These are phyloP conservation scores for Clonostachys sp. DNA, from an alignment of 2,329 filamentous ascomycete genomes.

Conservation along the genomic window DNA sequence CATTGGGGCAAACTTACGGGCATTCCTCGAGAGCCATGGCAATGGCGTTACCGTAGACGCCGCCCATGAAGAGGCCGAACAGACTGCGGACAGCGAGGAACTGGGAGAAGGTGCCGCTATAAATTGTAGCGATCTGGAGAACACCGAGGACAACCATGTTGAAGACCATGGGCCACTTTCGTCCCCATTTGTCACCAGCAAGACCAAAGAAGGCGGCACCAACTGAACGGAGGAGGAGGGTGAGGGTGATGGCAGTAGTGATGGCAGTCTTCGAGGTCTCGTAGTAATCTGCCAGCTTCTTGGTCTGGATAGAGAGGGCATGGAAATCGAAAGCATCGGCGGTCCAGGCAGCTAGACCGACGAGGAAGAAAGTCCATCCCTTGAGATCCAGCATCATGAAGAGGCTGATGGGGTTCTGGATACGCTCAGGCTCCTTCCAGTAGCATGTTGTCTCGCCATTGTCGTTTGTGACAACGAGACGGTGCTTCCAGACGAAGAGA, in stretches of 20 bases:
- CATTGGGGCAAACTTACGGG: conserved; percentile 38
- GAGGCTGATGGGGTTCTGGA: conserved; percentile 68
- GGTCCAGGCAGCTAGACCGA: conserved; percentile 72
- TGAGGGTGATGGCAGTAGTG: conserved; percentile 71
- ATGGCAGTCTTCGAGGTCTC: conserved; percentile 57
- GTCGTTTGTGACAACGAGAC: conserved; percentile 61
- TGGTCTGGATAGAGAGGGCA: conserved; percentile 72
- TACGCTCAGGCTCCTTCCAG: conserved; percentile 62
- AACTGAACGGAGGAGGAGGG: conserved; percentile 68
- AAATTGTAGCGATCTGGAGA: conserved; percentile 72
- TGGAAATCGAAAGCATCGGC: conserved; percentile 84
- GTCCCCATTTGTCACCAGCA: conserved; percentile 72
- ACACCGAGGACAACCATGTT: conserved; percentile 72
- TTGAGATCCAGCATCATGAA: conserved; percentile 57
- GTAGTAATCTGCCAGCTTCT: conserved; percentile 57
- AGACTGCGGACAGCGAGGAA: conserved; percentile 71
- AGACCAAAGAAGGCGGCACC: conserved; percentile 75
- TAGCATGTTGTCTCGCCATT: conserved; percentile 61
- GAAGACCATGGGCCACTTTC: conserved; percentile 79
- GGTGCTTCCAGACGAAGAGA: conserved; percentile 70
- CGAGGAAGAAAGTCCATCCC: conserved; percentile 73
- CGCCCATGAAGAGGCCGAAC: conserved; percentile 78
- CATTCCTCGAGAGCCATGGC: conserved; percentile 74
- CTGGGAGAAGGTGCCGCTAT: conserved; percentile 64
- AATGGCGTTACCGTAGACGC: conserved; percentile 74